Evolutionary conservation across 2,329 filamentous ascomycete genomes (phyloP), one percentile per base, ranked within the genome.

Genomic region (Colletotrichum gigasporum): DNA sequence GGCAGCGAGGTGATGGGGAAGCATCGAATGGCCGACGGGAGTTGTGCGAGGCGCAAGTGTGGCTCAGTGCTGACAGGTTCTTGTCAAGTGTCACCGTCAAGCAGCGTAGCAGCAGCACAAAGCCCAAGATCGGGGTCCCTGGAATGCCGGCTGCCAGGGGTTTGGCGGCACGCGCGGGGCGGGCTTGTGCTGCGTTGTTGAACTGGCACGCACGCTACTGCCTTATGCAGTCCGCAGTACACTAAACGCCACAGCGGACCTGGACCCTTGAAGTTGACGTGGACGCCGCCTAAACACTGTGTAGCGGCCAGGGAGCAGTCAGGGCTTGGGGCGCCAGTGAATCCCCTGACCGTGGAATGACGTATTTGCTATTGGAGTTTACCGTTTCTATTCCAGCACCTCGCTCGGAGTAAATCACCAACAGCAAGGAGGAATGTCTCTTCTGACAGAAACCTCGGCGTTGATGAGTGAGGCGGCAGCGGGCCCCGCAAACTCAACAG

Each of bases 211-310:
- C 34, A 12, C 4, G n/a, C n/a, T n/a, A n/a, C n/a, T n/a, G n/a
- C n/a, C n/a, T n/a, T n/a, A n/a, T n/a, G n/a, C n/a, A n/a, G n/a
- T n/a, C n/a, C n/a, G n/a, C n/a, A 16, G 2, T 35, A 50, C 24
- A 50, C 30, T 14, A 35, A 7, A 44, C 58, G 51, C 41, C 51
- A 56, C 51, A 39, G 41, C 24, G 51, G 32, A 12, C 58, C 39
- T 55, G 16, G 32, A n/a, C 57, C 50, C 50, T 45, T 47, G 51
- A 56, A 16, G 58, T 56, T 48, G 51, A 48, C 51, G 51, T 56
- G 26, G 51, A 42, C 22, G 16, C 14, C 22, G n/a, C n/a, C n/a
- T n/a, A n/a, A n/a, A n/a, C n/a, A n/a, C n/a, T n/a, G n/a, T n/a
- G n/a, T n/a, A n/a, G n/a, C n/a, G n/a, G n/a, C n/a, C n/a, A n/a